Evolutionary conservation across 1,284 basidiomycete species (phyloP).

Genomic region (Afroboletus lepidellus): DNA sequence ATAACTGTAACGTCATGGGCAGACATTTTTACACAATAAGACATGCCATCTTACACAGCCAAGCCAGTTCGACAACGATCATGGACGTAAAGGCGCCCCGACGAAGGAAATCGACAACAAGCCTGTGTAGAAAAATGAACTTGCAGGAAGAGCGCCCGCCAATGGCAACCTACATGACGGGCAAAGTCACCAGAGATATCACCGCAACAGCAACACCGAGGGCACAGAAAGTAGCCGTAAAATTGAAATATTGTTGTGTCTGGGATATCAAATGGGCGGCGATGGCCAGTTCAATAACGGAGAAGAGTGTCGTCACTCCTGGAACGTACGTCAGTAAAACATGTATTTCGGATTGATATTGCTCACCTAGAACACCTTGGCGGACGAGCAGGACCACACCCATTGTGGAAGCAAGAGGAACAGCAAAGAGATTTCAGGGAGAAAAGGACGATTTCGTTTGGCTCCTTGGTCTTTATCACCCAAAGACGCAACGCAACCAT

Average conservation of each 20-base stretch:
- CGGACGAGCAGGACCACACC: constrained; percentile 19
- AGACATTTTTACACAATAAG: not conserved
- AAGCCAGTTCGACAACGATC: constrained; percentile 38
- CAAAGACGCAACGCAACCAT: not conserved
- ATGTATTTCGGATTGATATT: not conserved
- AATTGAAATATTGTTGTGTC: constrained; percentile 14
- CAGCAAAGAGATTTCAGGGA: not conserved
- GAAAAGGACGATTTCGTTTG: not conserved
- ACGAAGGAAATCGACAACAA: constrained; percentile 35
- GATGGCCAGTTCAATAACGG: constrained; percentile 40
- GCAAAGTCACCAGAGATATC: constrained; percentile 45
- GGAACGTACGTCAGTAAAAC: constrained; percentile 4
- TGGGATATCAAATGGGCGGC: constrained; percentile 33
- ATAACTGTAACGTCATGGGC: constrained; percentile 36
- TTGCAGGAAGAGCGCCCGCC: not conserved
- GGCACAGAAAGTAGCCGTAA: constrained; percentile 34
- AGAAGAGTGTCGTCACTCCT: constrained; percentile 31
- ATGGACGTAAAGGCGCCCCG: constrained; percentile 38
- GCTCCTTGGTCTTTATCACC: not conserved
- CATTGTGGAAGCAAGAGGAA: constrained; percentile 17
- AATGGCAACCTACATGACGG: constrained; percentile 42
- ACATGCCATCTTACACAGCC: constrained; percentile 32
- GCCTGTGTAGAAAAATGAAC: constrained; percentile 23
- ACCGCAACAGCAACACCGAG: constrained; percentile 44
- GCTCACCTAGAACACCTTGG: constrained; percentile 24